Evolutionary conservation across 1,284 basidiomycete genomes (phyloP).

Genomic region (Tilletia walkeri): DNA sequence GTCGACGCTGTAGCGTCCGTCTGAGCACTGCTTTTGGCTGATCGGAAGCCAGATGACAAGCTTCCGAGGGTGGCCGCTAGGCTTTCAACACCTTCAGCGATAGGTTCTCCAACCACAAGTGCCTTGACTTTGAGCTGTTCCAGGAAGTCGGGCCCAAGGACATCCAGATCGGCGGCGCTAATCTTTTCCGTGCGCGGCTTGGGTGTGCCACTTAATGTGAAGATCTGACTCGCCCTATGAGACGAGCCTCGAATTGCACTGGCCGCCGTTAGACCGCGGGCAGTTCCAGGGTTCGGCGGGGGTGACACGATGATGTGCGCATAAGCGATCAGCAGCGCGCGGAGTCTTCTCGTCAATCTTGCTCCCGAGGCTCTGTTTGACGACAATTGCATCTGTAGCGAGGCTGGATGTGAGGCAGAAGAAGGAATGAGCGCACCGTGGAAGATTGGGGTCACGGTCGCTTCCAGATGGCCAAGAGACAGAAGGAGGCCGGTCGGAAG

Average conservation of each 20-base stretch:
- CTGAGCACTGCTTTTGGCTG: background rate
- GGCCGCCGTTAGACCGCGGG: background rate
- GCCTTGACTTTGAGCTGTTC: constrained; percentile 44
- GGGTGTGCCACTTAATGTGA: background rate
- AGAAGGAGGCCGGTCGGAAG: constrained; percentile 87
- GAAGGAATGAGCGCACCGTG: constrained; percentile 36
- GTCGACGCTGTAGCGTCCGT: background rate
- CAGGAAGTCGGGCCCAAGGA: constrained; percentile 26
- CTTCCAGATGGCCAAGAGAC: constrained; percentile 86
- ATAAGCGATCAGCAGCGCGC: constrained; percentile 10
- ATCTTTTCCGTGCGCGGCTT: background rate
- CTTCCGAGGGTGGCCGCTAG: constrained; percentile 4
- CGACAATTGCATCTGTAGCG: background rate
- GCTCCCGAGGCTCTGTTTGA: background rate
- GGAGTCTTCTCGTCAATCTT: background rate
- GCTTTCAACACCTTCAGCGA: constrained; percentile 3
- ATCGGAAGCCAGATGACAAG: background rate
- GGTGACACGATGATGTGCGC: constrained; percentile 4
- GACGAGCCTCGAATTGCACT: background rate
- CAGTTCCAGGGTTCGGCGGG: background rate
- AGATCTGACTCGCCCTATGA: background rate
- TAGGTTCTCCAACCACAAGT: constrained; percentile 33
- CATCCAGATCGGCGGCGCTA: background rate
- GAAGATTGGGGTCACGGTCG: constrained; percentile 72
- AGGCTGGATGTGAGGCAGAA: background rate